Evolutionary conservation across 257 asterid genomes (phyloP), one percentile per base, ranked within the genome.

Genomic region (Leptodermis oblonga): DNA sequence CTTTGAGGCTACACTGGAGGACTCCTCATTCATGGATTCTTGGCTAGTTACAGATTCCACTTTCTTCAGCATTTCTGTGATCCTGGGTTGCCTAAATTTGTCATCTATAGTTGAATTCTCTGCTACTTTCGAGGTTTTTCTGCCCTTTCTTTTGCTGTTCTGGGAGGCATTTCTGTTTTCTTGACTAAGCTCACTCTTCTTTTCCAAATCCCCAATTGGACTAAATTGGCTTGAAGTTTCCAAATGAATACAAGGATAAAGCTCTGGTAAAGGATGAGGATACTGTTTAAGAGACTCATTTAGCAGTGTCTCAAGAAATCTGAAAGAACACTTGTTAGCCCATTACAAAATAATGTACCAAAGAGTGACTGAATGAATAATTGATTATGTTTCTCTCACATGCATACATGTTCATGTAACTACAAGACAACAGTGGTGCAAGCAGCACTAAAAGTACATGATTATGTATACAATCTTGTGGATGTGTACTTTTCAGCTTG

Each of bases 281-380:
- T 81, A 82, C 68, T 75, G 81, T 66, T 80, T 87, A 71, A 90
- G 92, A 73, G 76, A 76, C 76, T 79, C 81, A 73, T 90, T 87
- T 76, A 90, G 79, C 81, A 90, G 62, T 75, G 83, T 76, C 85
- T 90, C 97, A 42, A 88, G 62, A 76, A 81, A 86, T 71, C 97
- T 90, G 92, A 87, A 86, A 43, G 31, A 65, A 65, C 26, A 56
- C 66, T 54, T 70, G 23, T 52, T 33, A 68, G 52, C 25, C 53
- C 46, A 55, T 69, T 20, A 37, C 9, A 25, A 23, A 46, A 59
- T 58, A 20, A 41, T 69, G 25, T 34, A 31, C n/a, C 26, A 43
- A 42, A 43, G 25, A 65, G 26, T 45, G 31, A 65, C 26, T 65
- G 28, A 65, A 65, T 45, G 3, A 48, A 25, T n/a, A 28, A 26